Percentiles rank a stretch among this genome's conserved stretches.
Conservation (phyloP, 2,329 filamentous ascomycete species). For the Fusarium ambrosium region DNA sequence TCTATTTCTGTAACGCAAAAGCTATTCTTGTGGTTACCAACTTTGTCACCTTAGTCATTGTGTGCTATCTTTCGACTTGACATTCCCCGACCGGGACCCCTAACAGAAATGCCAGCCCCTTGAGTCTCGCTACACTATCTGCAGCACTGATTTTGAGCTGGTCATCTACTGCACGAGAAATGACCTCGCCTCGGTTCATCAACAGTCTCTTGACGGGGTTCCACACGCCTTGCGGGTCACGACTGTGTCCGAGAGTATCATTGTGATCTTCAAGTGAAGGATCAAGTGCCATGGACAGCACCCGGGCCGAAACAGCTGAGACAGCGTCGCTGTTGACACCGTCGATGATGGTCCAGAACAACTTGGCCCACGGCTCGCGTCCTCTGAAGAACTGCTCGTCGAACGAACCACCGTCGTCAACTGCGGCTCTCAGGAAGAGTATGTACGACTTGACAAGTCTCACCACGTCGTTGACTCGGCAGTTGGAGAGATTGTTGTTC, state of each 20-base stretch:
- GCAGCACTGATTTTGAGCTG: conserved; percentile 40
- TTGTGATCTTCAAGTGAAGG: background rate
- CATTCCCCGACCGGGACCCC: conserved; percentile 39
- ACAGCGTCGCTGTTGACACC: conserved; percentile 11
- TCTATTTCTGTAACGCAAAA: background rate
- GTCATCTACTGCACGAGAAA: conserved; percentile 22
- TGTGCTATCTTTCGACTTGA: background rate
- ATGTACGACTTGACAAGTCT: conserved; percentile 50
- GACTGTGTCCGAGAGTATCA: background rate
- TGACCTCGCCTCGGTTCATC: conserved; percentile 17
- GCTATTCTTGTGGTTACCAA: background rate
- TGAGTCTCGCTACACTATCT: conserved; percentile 41
- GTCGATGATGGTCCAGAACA: conserved; percentile 46
- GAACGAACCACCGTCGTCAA: conserved; percentile 39
- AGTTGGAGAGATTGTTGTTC: conserved; percentile 49
- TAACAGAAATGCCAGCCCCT: conserved; percentile 41
- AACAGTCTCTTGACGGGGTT: conserved; percentile 23
- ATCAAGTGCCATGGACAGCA: conserved; percentile 4
- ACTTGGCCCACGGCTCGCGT: conserved; percentile 39
- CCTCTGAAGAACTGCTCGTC: conserved; percentile 45
- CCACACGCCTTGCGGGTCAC: conserved; percentile 1
- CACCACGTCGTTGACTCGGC: conserved; percentile 51
- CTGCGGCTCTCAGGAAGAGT: conserved; percentile 45
- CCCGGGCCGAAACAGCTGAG: conserved; percentile 5
- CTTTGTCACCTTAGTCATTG: background rate